phyloP scores from a whole-genome alignment of 169 alveolate species.

The Neospora caninum region DNA sequence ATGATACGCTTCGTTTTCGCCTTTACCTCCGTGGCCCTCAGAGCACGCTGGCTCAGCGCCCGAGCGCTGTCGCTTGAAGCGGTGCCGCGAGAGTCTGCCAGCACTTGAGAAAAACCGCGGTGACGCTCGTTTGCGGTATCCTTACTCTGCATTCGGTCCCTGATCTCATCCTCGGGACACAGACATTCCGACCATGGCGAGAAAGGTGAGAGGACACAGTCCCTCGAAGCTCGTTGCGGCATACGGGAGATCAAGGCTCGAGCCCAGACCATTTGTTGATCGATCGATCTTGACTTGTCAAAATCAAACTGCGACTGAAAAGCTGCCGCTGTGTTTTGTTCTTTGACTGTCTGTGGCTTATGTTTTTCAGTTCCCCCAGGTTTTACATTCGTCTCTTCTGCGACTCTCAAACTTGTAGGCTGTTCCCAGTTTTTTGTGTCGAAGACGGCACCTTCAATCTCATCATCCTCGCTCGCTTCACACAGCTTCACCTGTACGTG shows the following conservation, averaged over 20 bases:
- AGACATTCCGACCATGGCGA: conserved; percentile 1
- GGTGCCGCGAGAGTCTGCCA: too few species aligned
- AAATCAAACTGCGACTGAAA: neutral
- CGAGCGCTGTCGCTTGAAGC: neutral
- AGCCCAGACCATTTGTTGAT: neutral
- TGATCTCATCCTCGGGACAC: conserved; percentile 1
- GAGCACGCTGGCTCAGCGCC: neutral
- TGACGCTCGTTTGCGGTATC: too few species aligned
- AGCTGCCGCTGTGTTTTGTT: neutral
- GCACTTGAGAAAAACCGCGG: too few species aligned
- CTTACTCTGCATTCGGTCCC: neutral
- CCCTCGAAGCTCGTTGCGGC: neutral
- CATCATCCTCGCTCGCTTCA: neutral
- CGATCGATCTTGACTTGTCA: neutral
- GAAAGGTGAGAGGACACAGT: neutral
- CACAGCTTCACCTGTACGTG: neutral
- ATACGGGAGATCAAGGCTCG: too few species aligned
- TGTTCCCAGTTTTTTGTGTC: neutral
- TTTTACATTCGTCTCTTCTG: too few species aligned
- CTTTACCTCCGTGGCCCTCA: neutral
- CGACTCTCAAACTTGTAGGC: too few species aligned
- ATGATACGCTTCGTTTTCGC: neutral
- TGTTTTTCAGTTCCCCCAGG: neutral
- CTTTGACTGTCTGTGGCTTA: neutral
- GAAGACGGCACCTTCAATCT: neutral